These are phyloP conservation scores for Trichocomaceae sp. DNA, from an alignment of 2,329 filamentous ascomycete species.

Conservation along the genomic window DNA sequence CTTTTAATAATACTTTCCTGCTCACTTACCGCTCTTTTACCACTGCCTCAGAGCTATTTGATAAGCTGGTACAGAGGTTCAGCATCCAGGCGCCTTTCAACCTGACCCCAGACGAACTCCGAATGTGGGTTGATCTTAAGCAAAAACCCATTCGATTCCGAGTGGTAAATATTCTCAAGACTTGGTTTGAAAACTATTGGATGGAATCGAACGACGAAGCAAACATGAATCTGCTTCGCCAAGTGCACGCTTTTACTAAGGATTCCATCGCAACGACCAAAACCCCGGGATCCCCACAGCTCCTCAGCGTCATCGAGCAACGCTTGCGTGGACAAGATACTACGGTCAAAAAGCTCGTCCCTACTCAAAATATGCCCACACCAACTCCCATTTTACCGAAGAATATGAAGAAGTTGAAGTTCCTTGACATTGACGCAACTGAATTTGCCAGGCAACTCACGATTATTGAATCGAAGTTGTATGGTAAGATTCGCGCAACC, in stretches of 20 bases:
- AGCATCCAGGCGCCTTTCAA: slow-evolving; percentile 85
- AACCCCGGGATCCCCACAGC: slow-evolving; percentile 75
- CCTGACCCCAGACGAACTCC: slow-evolving; percentile 66
- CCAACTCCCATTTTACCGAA: slow-evolving; percentile 90
- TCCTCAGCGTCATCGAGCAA: slow-evolving; percentile 85
- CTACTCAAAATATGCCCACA: slow-evolving; percentile 74
- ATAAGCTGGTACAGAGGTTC: slow-evolving; percentile 85
- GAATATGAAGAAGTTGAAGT: slow-evolving; percentile 99
- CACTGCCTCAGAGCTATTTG: slow-evolving; percentile 80
- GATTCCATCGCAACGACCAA: slow-evolving; percentile 90
- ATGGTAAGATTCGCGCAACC: slow-evolving; percentile 90
- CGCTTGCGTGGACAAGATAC: slow-evolving; percentile 81
- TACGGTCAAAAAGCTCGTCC: slow-evolving; percentile 75
- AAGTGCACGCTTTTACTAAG: slow-evolving; percentile 84
- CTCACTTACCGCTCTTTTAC: slow-evolving; percentile 96
- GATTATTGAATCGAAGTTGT: slow-evolving; percentile 90
- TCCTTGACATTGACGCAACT: slow-evolving; percentile 89
- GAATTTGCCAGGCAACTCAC: slow-evolving; percentile 98
- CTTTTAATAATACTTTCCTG: slow-evolving; percentile 95
- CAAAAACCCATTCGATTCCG: slow-evolving; percentile 94
- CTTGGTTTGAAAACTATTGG: slow-evolving; percentile 98
- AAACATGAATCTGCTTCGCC: slow-evolving; percentile 76
- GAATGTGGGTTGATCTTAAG: slow-evolving; percentile 86
- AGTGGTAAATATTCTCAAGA: slow-evolving; percentile 95
- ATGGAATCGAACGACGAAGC: slow-evolving; percentile 90